Conservation (phyloP, 1,139 yeast genomes). For the Suhomyces kunorum region DNA sequence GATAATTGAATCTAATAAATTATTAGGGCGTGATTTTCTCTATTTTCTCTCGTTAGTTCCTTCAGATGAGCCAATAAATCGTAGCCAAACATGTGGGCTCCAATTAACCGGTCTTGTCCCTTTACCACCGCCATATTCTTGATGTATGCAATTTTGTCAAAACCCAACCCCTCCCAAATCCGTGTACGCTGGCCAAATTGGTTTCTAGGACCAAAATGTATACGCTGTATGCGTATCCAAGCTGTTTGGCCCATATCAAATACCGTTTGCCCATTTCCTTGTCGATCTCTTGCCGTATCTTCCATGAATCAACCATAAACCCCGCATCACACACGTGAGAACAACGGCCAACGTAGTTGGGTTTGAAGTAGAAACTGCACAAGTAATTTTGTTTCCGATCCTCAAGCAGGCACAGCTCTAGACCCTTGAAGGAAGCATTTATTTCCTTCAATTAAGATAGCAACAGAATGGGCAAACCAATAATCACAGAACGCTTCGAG, state of each 20-base stretch:
- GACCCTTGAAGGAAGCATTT: slow-evolving; percentile 17
- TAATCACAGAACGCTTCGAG: slow-evolving; percentile 38
- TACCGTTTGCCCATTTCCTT: slow-evolving; percentile 60
- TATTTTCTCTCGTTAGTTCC: no score
- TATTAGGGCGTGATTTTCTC: no score
- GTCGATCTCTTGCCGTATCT: slow-evolving; percentile 66
- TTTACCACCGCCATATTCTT: slow-evolving; percentile 67
- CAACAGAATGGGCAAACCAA: slow-evolving; percentile 50
- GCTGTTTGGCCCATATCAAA: slow-evolving; percentile 61
- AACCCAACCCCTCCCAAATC: slow-evolving; percentile 80
- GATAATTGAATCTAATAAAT: no score
- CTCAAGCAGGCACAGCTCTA: slow-evolving; percentile 17
- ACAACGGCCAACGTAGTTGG: slow-evolving; percentile 76
- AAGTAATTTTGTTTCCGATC: slow-evolving; percentile 48
- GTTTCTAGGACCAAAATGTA: slow-evolving; percentile 79
- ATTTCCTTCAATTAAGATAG: slow-evolving; percentile 46
- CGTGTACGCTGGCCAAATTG: slow-evolving; percentile 61
- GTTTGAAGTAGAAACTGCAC: slow-evolving; percentile 74
- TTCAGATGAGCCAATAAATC: slow-evolving; percentile 37
- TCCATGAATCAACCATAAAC: slow-evolving; percentile 57
- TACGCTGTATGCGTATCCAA: slow-evolving; percentile 78
- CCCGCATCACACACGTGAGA: slow-evolving; percentile 83
- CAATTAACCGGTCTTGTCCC: slow-evolving; percentile 58
- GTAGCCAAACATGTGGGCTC: slow-evolving; percentile 68
- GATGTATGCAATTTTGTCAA: slow-evolving; percentile 68